Conservation (phyloP, 2,329 filamentous ascomycete species). For the Aureobasidium uvarum region DNA sequence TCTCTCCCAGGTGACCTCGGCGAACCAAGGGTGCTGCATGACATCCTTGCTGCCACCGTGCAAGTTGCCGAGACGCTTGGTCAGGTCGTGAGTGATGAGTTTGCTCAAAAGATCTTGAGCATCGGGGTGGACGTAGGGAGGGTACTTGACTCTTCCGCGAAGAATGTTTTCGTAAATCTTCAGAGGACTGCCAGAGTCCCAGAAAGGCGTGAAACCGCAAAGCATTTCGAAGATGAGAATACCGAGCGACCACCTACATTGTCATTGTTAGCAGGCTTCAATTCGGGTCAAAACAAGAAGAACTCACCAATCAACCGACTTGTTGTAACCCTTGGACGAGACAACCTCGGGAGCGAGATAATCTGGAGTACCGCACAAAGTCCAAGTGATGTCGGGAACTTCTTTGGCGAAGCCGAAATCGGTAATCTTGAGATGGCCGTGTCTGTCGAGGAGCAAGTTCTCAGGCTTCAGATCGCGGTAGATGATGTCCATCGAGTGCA, state of each 20-base stretch:
- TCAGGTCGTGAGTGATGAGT: conserved; percentile 90
- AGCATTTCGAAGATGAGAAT: conserved; percentile 99
- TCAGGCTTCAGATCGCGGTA: conserved; percentile 97
- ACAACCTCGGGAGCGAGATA: conserved; percentile 97
- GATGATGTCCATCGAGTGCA: conserved; percentile 93
- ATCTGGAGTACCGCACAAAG: conserved; percentile 93
- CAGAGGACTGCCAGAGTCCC: conserved; percentile 96
- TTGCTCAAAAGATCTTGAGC: conserved; percentile 89
- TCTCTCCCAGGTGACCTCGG: conserved; percentile 96
- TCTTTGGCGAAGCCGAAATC: conserved; percentile 99
- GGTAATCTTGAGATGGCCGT: conserved; percentile 94
- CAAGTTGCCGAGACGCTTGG: conserved; percentile 90
- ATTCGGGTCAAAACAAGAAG: neutral
- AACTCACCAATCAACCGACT: conserved; percentile 94
- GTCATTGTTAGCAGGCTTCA: conserved; percentile 15
- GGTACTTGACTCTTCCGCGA: conserved; percentile 93
- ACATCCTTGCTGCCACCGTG: conserved; percentile 89
- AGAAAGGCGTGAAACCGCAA: conserved; percentile 97
- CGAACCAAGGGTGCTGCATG: conserved; percentile 94
- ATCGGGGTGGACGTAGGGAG: conserved; percentile 90
- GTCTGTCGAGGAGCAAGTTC: conserved; percentile 85
- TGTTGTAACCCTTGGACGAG: conserved; percentile 99
- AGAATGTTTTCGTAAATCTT: conserved; percentile 99
- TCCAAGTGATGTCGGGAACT: conserved; percentile 99
- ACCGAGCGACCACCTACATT: conserved; percentile 95